Evolutionary conservation across 2,329 filamentous ascomycete genomes (phyloP).

Genomic region (Calonectria pseudoreteaudii): DNA sequence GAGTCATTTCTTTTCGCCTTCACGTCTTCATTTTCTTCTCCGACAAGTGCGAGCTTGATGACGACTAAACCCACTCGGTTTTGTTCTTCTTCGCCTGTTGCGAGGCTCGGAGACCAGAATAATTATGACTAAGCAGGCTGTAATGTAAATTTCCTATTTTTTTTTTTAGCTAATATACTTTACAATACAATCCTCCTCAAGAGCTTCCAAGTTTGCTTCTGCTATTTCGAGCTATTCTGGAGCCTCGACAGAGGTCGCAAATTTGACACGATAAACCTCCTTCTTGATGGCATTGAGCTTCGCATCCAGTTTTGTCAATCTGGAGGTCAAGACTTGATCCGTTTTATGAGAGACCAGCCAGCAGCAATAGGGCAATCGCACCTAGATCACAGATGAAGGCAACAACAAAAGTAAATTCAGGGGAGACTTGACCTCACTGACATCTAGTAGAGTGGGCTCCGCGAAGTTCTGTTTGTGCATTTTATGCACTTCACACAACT

Average conservation of each 20-base stretch:
- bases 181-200: slow-evolving; percentile 54
- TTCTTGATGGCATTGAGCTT: slow-evolving; percentile 53
- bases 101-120: slow-evolving; percentile 47
- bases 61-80: neutral
- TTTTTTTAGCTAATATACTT: slow-evolving; percentile 50
- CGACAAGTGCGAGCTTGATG: slow-evolving; percentile 33
- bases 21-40: slow-evolving; percentile 48
- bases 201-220: slow-evolving; percentile 45
- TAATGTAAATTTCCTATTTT: slow-evolving; percentile 57
- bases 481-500: slow-evolving; percentile 51
- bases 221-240: slow-evolving; percentile 55
- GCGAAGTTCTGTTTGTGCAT: slow-evolving; percentile 49
- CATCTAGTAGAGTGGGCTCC: slow-evolving; percentile 48
- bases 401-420: slow-evolving; percentile 55
- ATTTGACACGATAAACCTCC: slow-evolving; percentile 53
- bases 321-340: slow-evolving; percentile 51
- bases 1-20: slow-evolving; percentile 57
- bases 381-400: no score
- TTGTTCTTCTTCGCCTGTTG: slow-evolving; percentile 38
- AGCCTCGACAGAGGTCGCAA: slow-evolving; percentile 54
- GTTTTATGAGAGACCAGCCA: slow-evolving; percentile 51
- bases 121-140: slow-evolving; percentile 53
- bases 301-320: slow-evolving; percentile 46
- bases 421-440: slow-evolving; percentile 50
- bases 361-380: slow-evolving; percentile 47